Evolutionary conservation across 208 protist species (phyloP), one percentile per base, ranked within the genome.

Genomic region (Crithidia expoeki): DNA sequence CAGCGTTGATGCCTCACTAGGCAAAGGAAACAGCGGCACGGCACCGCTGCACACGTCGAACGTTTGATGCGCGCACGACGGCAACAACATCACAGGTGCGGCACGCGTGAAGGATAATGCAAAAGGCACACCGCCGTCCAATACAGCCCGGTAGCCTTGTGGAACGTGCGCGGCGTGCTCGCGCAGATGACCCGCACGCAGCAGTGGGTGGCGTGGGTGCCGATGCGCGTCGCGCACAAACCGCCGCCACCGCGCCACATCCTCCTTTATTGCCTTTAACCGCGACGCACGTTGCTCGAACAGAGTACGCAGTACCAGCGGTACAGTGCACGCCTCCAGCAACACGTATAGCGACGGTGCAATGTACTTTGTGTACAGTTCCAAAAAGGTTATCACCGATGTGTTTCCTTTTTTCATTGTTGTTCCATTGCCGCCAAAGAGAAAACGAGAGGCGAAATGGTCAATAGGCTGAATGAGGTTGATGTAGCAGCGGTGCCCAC

Each of bases 221-320:
- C 23, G 25, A 30, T 52, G 11, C 12, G 27, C 19, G 19, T 17
- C 38, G 1, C 42, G 34, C 53, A 62, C 27, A 21, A 65, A 78
- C 17, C 12, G n/a, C 1, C 30, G 33, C 72, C 58, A 78, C 19
- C 21, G 28, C 28, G 16, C 34, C 16, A 34, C 33, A 42, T 64
- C 58, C 1, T 16, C 10, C n/a, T 27, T 9, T 17, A 40, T 21
- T 4, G 61, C 44, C 17, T 4, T 12, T 1, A n/a, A 2, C 72
- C 72, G 71, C 63, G 61, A 34, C 14, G 1, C 23, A 0, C 27
- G 47, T 57, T 76, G 72, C 63, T 51, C 56, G 12, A 3, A 25
- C 21, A 76, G 27, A 0, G 7, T 19, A 7, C 33, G 5, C 50
- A 65, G 27, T n/a, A 76, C 38, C 21, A 62, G 44, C 16, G 23